Conservation (phyloP, 140 eudicot genomes). For the Ambrosia hybrid region DNA sequence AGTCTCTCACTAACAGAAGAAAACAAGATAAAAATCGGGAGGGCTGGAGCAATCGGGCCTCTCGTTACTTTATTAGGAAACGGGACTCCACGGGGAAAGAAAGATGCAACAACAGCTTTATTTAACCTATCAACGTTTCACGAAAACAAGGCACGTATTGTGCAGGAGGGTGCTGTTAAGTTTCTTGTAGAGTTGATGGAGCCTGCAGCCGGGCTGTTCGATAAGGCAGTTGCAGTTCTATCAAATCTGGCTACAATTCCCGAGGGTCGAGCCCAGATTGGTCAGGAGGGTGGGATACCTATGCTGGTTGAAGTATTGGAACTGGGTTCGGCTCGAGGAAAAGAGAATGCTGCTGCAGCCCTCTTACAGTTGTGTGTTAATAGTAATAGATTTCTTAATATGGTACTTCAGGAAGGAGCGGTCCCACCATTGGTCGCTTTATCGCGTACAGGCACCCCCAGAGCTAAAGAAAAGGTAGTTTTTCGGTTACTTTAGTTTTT, state of each 20-base stretch:
- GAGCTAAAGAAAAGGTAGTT: conserved; percentile 83
- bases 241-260: conserved; percentile 49
- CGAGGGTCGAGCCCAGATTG: conserved; percentile 51
- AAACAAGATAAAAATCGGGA: conserved; percentile 57
- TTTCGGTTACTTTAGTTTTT: not conserved
- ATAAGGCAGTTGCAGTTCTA: conserved; percentile 49
- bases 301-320: conserved; percentile 81
- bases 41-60: conserved; percentile 51
- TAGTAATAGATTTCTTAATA: conserved; percentile 61
- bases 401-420: conserved; percentile 78
- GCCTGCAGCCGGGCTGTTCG: conserved; percentile 55
- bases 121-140: no score
- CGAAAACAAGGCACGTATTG: conserved; percentile 16
- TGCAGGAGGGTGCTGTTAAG: conserved; percentile 77
- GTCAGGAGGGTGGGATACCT: conserved; percentile 68
- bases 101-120: conserved; percentile 34
- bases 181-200: conserved; percentile 70
- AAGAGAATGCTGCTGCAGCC: conserved; percentile 52
- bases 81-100: conserved; percentile 53
- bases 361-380: conserved; percentile 58
- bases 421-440: conserved; percentile 75
- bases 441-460: conserved; percentile 76
- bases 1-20: conserved; percentile 70
- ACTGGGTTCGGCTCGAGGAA: conserved; percentile 79
- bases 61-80: conserved; percentile 44